Evolutionary conservation across 176 grass and related monocot species (phyloP).

Genomic region (Puccinellia tenuiflora): DNA sequence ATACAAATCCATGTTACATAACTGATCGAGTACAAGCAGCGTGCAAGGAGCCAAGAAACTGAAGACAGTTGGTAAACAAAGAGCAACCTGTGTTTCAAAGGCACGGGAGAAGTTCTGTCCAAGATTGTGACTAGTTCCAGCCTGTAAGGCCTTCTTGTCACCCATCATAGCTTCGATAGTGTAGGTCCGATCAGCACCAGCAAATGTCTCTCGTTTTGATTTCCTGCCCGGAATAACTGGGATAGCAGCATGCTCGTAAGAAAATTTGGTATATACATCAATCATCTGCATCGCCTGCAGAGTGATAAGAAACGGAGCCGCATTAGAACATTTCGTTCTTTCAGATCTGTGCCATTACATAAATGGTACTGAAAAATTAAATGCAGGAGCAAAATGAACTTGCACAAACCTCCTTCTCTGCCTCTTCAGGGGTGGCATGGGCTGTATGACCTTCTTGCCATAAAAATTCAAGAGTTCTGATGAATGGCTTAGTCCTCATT

Average conservation of each 20-base stretch:
- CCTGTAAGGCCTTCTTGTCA: slow-evolving; percentile 93
- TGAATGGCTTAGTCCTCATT: slow-evolving; percentile 98
- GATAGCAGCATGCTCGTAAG: slow-evolving; percentile 87
- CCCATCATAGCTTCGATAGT: slow-evolving; percentile 99
- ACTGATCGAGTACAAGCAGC: slow-evolving; percentile 1
- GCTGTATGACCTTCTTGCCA: slow-evolving; percentile 99
- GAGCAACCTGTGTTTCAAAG: slow-evolving; percentile 83
- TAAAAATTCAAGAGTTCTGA: slow-evolving; percentile 96
- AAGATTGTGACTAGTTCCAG: slow-evolving; percentile 96
- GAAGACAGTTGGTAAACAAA: background rate
- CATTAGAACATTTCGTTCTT: slow-evolving; percentile 9
- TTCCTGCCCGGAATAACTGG: slow-evolving; percentile 93
- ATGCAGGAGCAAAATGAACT: background rate
- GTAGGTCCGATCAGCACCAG: slow-evolving; percentile 80
- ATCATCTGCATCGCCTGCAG: slow-evolving; percentile 96
- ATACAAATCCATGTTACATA: background rate
- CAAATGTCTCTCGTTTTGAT: slow-evolving; percentile 91
- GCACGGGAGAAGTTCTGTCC: slow-evolving; percentile 97
- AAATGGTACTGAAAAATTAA: background rate
- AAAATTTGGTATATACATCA: slow-evolving; percentile 89
- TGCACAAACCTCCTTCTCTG: slow-evolving; percentile 71
- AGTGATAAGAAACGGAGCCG: slow-evolving; percentile 4
- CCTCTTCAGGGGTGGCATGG: slow-evolving; percentile 87
- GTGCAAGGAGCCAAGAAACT: background rate
- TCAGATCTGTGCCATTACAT: background rate